Base-by-base conservation (phyloP, 108 stramenopile species). In the Parietichytrium sp. region DNA sequence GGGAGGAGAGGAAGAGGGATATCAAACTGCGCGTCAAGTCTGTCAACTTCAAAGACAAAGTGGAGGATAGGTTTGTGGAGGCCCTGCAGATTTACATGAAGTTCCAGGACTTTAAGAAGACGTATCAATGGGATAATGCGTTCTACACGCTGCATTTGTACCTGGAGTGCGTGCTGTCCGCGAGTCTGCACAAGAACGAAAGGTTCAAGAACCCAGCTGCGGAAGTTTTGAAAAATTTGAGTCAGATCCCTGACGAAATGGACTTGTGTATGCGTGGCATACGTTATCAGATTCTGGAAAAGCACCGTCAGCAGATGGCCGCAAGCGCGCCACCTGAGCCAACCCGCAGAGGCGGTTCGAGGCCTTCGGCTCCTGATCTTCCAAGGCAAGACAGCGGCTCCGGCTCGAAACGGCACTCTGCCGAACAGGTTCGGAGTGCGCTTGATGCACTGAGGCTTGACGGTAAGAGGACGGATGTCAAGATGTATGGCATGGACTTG, bases 381-480 rank as follows among this genome's bases (percentile, higher is more conserved):
- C n/a, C n/a, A n/a, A n/a, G n/a, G n/a, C n/a, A n/a, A n/a, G 26
- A 27, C n/a, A 12, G 25, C 26, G n/a, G 25, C 12, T n/a, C 54
- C 25, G 26, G 23, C n/a, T 8, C 23, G 8, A 72, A 72, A 25
- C 61, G 61, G 6, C n/a, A 33, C 33, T 72, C 61, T 25, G 61
- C 61, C 6, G 45, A 72, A 42, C 61, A 72, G 13, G 61, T 42
- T 6, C 38, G n/a, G n/a, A 33, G 36, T 33, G 61, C 61, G 13
- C 42, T 72, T 0, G 61, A 72, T 25, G 61, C 61, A n/a, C 25
- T 72, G 33, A 33, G 61, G 6, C 33, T 72, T 8, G 61, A 72
- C 20, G 61, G 61, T 25, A 72, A 72, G 45, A 72, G 45, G 61
- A 72, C 61, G 38, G 45, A 72, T 27, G 61, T 72, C 15, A 72